phyloP scores from a whole-genome alignment of 306 rosid genomes.

The Carpinus viminea region DNA sequence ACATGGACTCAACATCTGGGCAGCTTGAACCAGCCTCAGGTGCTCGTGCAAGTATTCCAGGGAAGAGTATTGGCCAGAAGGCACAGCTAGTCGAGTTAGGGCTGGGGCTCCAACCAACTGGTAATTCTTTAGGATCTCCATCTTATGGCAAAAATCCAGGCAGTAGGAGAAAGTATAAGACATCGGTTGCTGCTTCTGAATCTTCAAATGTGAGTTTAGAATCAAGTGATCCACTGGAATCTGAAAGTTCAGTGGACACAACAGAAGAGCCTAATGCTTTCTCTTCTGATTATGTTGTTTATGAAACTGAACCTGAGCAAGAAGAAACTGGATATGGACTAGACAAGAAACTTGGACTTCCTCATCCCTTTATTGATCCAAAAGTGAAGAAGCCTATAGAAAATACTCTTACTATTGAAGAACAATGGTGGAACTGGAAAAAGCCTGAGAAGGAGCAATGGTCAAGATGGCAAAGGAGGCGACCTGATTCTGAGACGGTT shows the following conservation, averaged over 20 bases:
- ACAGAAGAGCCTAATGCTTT: constrained; percentile 56
- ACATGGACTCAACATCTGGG: constrained; percentile 90
- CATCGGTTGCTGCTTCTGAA: constrained; percentile 41
- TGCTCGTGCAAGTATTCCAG: constrained; percentile 93
- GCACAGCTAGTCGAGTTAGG: constrained; percentile 80
- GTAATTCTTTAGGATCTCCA: constrained; percentile 70
- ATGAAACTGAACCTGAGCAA: constrained; percentile 61
- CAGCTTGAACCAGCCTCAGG: constrained; percentile 98
- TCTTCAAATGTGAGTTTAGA: constrained; percentile 37
- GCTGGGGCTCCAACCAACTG: constrained; percentile 89
- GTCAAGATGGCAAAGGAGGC: constrained; percentile 99
- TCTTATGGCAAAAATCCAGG: constrained; percentile 89
- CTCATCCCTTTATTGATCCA: constrained; percentile 87
- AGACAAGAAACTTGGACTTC: constrained; percentile 72
- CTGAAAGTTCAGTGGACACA: constrained; percentile 54
- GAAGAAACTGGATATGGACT: constrained; percentile 65
- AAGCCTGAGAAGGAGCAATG: constrained; percentile 86
- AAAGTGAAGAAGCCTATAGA: constrained; percentile 64
- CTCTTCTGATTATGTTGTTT: constrained; percentile 74
- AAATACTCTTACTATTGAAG: constrained; percentile 69
- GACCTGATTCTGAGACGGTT: constrained; percentile 92
- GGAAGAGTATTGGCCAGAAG: constrained; percentile 93
- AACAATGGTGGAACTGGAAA: constrained; percentile 97
- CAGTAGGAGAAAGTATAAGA: constrained; percentile 81
- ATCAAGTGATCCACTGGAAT: constrained; percentile 32